Base-by-base conservation (phyloP, 1,284 basidiomycete species). In the Irpex lacteus region DNA sequence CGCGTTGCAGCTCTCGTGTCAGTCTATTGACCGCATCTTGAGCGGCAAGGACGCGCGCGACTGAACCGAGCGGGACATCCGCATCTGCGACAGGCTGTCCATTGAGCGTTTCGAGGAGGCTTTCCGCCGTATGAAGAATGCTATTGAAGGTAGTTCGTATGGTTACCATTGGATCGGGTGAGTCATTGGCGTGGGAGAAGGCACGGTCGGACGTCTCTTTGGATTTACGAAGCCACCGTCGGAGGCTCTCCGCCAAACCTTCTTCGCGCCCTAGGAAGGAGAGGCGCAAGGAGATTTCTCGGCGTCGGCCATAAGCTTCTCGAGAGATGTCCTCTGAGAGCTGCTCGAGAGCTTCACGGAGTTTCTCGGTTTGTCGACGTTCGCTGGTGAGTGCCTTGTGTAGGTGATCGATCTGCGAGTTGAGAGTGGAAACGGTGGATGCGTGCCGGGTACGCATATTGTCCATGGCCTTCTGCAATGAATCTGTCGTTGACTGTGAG, bases 401-500 rank as follows among this genome's bases (percentile, higher is more conserved):
- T 0, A 82, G 69, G 1, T 81, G 74, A 3, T 76, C 74, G 15
- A 81, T 66, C 57, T 81, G 80, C n/a, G 75, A 65, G 60, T 80
- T 73, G 2, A 92, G 77, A 0, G 89, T 88, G 4, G 82, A 71
- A 5, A 86, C 76, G 0, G 90, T 92, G 0, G 90, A 84, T 0
- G 82, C 76, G 62, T 93, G 86, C 4, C 94, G 84, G 0, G 80
- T 74, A 55, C 84, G 85, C 59, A 90, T 77, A 2, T 85, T 80
- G 7, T 81, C 80, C 54, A 95, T 81, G 26, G 91, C 85, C 4
- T 78, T 74, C 70, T 94, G 91, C 1, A 95, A 82, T 1, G 84
- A 77, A 62, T 91, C 83, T 11, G 89, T 91, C 6, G 91, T 88
- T 18, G 87, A 82, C 74, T 96, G 94, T 1, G 93, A 94, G 75